phyloP scores from a whole-genome alignment of 2,329 filamentous ascomycete genomes.

The Ophiostoma pallidulum region DNA sequence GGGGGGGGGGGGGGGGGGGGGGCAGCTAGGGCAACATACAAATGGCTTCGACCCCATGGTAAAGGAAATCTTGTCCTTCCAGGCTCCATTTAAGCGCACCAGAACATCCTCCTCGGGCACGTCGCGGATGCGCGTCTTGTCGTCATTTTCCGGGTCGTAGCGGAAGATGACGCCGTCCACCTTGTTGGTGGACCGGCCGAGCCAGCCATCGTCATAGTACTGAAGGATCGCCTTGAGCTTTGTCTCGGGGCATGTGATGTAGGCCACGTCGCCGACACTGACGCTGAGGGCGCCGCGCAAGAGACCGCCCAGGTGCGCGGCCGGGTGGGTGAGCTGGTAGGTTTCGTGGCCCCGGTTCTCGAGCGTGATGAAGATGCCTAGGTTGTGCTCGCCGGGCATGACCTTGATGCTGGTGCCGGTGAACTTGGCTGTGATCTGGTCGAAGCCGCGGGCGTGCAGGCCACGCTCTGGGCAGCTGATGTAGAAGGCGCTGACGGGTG shows the following conservation, averaged over 20 bases:
- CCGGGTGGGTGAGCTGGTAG: constrained; percentile 89
- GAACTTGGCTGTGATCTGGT: constrained; percentile 96
- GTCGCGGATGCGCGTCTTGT: constrained; percentile 69
- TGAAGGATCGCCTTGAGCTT: constrained; percentile 85
- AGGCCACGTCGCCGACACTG: constrained; percentile 82
- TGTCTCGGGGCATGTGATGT: constrained; percentile 81
- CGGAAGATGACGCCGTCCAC: constrained; percentile 85
- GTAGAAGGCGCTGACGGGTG: constrained; percentile 92
- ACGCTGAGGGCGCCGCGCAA: constrained; percentile 81
- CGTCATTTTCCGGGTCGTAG: constrained; percentile 81
- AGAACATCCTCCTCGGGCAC: constrained; percentile 79
- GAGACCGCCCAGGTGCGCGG: constrained; percentile 84
- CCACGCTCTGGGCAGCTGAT: constrained; percentile 88
- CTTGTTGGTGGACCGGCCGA: constrained; percentile 83
- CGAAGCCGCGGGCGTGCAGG: constrained; percentile 78
- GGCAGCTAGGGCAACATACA: constrained; percentile 51
- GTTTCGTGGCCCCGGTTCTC: constrained; percentile 74
- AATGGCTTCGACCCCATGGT: constrained; percentile 50
- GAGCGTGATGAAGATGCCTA: constrained; percentile 89
- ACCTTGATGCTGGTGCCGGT: constrained; percentile 92
- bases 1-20: too few species aligned
- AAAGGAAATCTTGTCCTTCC: constrained; percentile 64
- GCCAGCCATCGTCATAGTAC: constrained; percentile 91
- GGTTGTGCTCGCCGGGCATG: constrained; percentile 81
- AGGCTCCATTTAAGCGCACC: constrained; percentile 72